Evolutionary conservation across 345 rosid species (phyloP), one percentile per base, ranked within the genome.

Genomic region (Hibiscus syriacus): DNA sequence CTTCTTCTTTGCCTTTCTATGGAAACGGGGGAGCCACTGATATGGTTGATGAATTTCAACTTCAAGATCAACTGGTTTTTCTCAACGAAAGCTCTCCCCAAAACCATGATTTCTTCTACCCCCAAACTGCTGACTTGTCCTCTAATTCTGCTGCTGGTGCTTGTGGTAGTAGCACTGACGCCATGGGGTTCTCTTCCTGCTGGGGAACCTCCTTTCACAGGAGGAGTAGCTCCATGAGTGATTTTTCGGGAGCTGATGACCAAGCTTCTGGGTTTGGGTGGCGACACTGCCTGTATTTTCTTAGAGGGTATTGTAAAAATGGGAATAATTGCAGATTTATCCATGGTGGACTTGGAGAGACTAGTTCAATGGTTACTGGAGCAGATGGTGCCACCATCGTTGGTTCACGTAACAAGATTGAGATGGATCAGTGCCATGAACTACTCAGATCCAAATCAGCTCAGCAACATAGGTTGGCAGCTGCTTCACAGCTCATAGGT

Each of bases 381-480:
- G 50, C 19, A 4, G 50, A 45, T 4, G 50, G 50, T 45, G 19
- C 6, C 3, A 45, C 19, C 49, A 4, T 45, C 2, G 50, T 45
- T 16, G 50, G 50, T 4, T 45, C 50, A 45, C 50, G 19, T 45
- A 45, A 45, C 50, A 45, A 45, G 50, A 45, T 45, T 7, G 50
- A 45, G 50, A 45, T 45, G 80, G 87, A 84, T 4, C 86, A 85
- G 74, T 83, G 79, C 65, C 86, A 92, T 45, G 50, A 14, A 80
- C 50, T 92, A 70, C 88, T 87, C 54, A 83, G 98, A 83, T 90
- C 96, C 16, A 90, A 92, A 75, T 82, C 94, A 17, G 87, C 83
- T 14, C 93, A 85, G 34, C 97, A 85, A 34, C 91, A 84, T 73
- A 72, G 90, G 73, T 59, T 82, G 13, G 13, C 41, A 8, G 41